Percentiles rank a stretch among this genome's conserved stretches.
Evolutionary conservation across 257 asterid genomes (phyloP).

Genomic region (Gentiana straminea): DNA sequence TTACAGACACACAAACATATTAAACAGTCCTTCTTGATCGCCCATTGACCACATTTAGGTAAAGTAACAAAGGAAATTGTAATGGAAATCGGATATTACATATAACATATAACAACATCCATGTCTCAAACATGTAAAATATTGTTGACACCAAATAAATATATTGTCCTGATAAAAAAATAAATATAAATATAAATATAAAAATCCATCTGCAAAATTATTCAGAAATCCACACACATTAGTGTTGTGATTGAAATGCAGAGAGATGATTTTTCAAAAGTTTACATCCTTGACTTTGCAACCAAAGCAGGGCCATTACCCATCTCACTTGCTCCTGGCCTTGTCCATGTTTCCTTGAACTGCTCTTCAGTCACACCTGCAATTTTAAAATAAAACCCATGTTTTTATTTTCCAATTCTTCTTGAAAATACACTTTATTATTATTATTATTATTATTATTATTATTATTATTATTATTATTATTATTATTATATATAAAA

Average conservation of each 20-base stretch:
- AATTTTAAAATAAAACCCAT: not conserved
- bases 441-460: too few species aligned
- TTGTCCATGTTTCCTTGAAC: slow-evolving; percentile 77
- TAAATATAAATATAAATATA: too few species aligned
- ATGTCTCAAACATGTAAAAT: slow-evolving; percentile 1
- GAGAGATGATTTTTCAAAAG: slow-evolving; percentile 10
- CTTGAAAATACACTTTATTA: too few species aligned
- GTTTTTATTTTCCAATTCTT: not conserved
- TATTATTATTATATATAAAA: too few species aligned
- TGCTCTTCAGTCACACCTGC: slow-evolving; percentile 96
- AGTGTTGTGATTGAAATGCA: slow-evolving; percentile 14
- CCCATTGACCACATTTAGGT: too few species aligned
- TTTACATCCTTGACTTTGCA: slow-evolving; percentile 79
- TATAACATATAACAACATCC: not conserved
- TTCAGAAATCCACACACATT: slow-evolving; percentile 14
- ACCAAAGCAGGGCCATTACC: slow-evolving; percentile 53
- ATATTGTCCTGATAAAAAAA: slow-evolving; percentile 11
- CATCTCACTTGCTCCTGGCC: slow-evolving; percentile 46
- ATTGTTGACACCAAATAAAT: slow-evolving; percentile 9
- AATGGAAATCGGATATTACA: too few species aligned
- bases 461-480: too few species aligned
- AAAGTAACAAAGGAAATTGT: too few species aligned
- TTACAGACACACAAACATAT: too few species aligned
- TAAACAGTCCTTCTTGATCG: too few species aligned
- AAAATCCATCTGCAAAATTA: slow-evolving; percentile 23